Base-by-base conservation (phyloP, 495 filamentous ascomycete genomes). In the Aspergillus nidulans region DNA sequence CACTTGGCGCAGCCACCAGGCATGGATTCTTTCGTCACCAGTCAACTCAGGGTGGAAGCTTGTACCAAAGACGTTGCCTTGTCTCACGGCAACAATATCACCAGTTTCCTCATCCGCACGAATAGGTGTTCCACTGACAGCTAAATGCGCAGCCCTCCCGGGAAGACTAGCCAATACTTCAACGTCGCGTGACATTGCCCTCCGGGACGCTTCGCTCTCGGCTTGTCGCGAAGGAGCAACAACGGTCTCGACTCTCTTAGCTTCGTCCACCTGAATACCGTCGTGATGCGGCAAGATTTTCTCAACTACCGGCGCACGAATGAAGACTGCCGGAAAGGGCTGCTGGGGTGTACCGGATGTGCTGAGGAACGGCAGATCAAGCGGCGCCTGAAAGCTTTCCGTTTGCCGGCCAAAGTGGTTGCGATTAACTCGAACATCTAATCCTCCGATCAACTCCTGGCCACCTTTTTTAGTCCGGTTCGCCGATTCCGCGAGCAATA, bases 31-130 rank as follows among this genome's bases (percentile, higher is more conserved):
- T 54, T 82, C 75, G 69, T 98, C 94, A 20, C 83, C 84, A 20
- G 92, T 98, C 64, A 98, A 69, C 69, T 98, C 95, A 0, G 95
- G 94, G 64, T 98, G 95, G 65, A 97, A 98, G 65, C 91, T 96
- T 6, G 91, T 97, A 6, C 91, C 95, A 56, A 98, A 91, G 1
- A 96, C 90, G 73, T 97, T 97, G 12, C 89, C 89, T 71, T 97
- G 92, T 53, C 81, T 78, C 41, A 98, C 89, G 7, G 94, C 94
- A 44, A 98, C 82, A 42, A 98, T 91, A 62, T 95, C 90, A 13
- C 84, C 88, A n/a, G 77, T 65, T 49, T 85, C 78, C 46, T 73
- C 66, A 6, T 77, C 69, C 18, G 73, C 66, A 26, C 65, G 62
- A 24, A 70, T 60, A 30, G 73, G 60, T 24, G 61, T 71, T 15